These are phyloP conservation scores for Apocynum venetum DNA, from an alignment of 257 asterid species.

Conservation along the genomic window DNA sequence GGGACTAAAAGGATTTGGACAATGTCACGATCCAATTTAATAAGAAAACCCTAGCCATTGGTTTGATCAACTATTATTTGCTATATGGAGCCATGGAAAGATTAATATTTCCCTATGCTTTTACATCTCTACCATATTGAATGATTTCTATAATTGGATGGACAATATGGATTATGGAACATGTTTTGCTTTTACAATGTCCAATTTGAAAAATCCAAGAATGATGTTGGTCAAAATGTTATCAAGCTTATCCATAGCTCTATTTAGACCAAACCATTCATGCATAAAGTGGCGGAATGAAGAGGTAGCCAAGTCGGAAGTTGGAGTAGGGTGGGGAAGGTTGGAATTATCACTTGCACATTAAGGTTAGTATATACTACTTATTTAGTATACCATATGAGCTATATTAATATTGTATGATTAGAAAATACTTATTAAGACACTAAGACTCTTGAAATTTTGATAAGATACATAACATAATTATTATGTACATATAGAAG, in stretches of 20 bases:
- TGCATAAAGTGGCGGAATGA: neutral
- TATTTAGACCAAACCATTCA: neutral
- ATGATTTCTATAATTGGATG: slow-evolving; percentile 2
- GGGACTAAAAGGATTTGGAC: neutral
- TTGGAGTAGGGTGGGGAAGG: neutral
- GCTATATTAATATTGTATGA: too few relatives aligned
- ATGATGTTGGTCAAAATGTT: neutral
- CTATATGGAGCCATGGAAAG: neutral
- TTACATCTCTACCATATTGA: neutral
- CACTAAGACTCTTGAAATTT: too few relatives aligned
- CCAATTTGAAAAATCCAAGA: neutral
- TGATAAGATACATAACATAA: too few relatives aligned
- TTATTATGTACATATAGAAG: too few relatives aligned
- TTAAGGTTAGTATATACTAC: too few relatives aligned
- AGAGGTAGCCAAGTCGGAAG: neutral
- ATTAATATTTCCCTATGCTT: neutral
- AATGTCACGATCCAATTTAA: slow-evolving; percentile 2
- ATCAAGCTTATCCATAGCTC: neutral
- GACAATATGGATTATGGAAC: neutral
- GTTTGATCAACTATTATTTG: neutral
- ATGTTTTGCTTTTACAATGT: neutral
- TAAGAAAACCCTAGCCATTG: slow-evolving; percentile 5
- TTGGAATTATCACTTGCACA: too few relatives aligned
- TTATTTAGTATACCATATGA: too few relatives aligned
- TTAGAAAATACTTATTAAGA: too few relatives aligned